phyloP scores from a whole-genome alignment of 2,329 filamentous ascomycete genomes.

The Colletotrichum sp. region DNA sequence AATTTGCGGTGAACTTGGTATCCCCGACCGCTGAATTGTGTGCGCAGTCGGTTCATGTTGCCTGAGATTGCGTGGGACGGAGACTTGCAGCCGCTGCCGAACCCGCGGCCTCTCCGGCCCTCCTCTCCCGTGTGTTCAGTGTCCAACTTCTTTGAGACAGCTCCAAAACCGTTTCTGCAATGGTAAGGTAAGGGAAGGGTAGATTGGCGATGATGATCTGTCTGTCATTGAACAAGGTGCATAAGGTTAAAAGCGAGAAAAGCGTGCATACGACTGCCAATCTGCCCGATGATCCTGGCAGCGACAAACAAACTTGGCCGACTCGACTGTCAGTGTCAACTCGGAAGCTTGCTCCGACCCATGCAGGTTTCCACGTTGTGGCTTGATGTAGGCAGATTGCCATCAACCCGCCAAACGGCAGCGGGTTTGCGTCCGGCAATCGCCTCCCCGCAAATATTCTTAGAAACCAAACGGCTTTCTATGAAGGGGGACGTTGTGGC shows the following conservation, averaged over 20 bases:
- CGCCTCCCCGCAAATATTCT: not conserved
- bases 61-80: not conserved
- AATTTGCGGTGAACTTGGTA: not conserved
- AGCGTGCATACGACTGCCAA: not conserved
- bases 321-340: not conserved
- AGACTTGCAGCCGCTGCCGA: slow-evolving; percentile 7
- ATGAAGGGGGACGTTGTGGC: not conserved
- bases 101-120: not conserved
- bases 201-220: not conserved
- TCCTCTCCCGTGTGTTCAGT: not conserved
- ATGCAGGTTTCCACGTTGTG: slow-evolving; percentile 1
- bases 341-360: not conserved
- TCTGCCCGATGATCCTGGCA: not conserved
- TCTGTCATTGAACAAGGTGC: not conserved
- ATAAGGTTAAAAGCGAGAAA: not conserved
- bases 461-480: not conserved
- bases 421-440: not conserved
- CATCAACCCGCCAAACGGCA: not conserved
- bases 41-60: not conserved
- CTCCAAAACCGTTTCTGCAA: not conserved
- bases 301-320: not conserved
- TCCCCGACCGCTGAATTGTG: not conserved
- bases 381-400: not conserved
- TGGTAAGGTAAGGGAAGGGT: not conserved
- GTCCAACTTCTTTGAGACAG: not conserved